Conservation (phyloP, 495 filamentous ascomycete genomes). For the Neurospora sp. region DNA sequence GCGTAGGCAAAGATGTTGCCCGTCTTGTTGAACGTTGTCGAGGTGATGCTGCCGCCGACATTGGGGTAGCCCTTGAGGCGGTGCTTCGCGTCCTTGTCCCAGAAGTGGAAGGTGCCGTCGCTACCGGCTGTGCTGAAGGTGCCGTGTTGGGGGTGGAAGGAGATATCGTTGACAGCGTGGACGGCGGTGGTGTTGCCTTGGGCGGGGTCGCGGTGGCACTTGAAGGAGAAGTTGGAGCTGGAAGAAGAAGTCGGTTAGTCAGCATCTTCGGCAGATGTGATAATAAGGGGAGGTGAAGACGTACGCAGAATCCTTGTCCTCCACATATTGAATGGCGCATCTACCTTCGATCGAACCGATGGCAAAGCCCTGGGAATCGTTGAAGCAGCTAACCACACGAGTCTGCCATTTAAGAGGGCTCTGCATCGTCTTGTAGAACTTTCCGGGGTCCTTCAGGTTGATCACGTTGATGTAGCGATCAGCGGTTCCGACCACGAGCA, state of each 20-base stretch:
- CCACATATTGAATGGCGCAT: conserved; percentile 85
- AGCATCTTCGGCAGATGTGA: not conserved
- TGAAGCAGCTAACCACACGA: conserved; percentile 80
- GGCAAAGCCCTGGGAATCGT: conserved; percentile 76
- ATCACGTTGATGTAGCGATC: conserved; percentile 87
- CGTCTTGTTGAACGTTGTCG: conserved; percentile 70
- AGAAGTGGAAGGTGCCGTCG: conserved; percentile 91
- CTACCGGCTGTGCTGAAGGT: conserved; percentile 89
- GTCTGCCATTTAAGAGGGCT: conserved; percentile 94
- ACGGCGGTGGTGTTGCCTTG: conserved; percentile 60
- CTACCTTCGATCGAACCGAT: conserved; percentile 86
- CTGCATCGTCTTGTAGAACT: conserved; percentile 80
- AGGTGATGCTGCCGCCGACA: conserved; percentile 72
- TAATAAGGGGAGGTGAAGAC: too few relatives aligned
- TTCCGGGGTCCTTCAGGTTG: conserved; percentile 70
- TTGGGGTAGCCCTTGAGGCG: conserved; percentile 84
- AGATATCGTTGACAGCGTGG: conserved; percentile 84
- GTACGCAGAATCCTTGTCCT: conserved; percentile 71
- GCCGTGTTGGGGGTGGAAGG: conserved; percentile 77
- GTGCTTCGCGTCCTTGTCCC: conserved; percentile 92
- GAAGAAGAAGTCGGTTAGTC: conserved; percentile 1
- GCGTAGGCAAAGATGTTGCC: conserved; percentile 88
- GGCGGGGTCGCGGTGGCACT: conserved; percentile 79
- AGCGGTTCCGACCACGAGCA: conserved; percentile 84
- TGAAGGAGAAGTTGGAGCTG: conserved; percentile 85